Conservation (phyloP, 2,329 filamentous ascomycete genomes). For the Chrysosphaeria jannelii region DNA sequence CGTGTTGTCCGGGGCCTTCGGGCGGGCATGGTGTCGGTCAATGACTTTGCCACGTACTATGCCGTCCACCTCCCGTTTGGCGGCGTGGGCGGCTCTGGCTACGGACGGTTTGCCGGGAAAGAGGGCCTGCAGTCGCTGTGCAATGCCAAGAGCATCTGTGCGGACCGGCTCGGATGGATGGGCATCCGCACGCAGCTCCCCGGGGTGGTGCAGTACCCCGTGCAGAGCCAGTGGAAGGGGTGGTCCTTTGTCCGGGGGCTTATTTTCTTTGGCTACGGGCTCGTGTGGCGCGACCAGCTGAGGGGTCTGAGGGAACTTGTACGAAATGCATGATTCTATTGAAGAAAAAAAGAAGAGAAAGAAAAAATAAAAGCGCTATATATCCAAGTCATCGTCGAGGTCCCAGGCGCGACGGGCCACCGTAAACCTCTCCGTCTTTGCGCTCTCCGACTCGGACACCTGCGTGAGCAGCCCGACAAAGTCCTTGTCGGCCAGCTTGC, state of each 20-base stretch:
- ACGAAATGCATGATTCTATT: conserved; percentile 2
- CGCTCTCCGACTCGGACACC: conserved; percentile 57
- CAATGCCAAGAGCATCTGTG: conserved; percentile 65
- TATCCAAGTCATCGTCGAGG: conserved; percentile 36
- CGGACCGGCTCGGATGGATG: conserved; percentile 33
- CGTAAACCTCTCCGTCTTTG: conserved; percentile 12
- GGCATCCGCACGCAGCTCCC: conserved; percentile 53
- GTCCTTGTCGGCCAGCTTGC: conserved; percentile 76
- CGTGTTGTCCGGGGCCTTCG: conserved; percentile 37
- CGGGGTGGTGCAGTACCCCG: conserved; percentile 50
- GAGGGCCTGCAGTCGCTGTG: conserved; percentile 66
- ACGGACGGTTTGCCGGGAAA: conserved; percentile 73
- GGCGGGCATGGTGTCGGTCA: conserved; percentile 76
- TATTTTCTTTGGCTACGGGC: conserved; percentile 28
- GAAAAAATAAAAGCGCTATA: conserved; percentile 1
- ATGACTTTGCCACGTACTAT: conserved; percentile 86
- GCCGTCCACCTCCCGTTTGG: conserved; percentile 88
- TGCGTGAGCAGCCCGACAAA: conserved; percentile 78
- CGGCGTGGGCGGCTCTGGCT: conserved; percentile 65
- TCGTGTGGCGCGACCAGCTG: conserved; percentile 4
- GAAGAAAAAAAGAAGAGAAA: too few species aligned
- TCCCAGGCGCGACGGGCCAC: conserved; percentile 70
- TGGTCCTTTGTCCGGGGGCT: conserved; percentile 33
- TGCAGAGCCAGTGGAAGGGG: conserved; percentile 29
- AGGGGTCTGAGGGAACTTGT: conserved; percentile 3